phyloP scores from a whole-genome alignment of 768 basidiomycete genomes.

The Collybia mongolica region DNA sequence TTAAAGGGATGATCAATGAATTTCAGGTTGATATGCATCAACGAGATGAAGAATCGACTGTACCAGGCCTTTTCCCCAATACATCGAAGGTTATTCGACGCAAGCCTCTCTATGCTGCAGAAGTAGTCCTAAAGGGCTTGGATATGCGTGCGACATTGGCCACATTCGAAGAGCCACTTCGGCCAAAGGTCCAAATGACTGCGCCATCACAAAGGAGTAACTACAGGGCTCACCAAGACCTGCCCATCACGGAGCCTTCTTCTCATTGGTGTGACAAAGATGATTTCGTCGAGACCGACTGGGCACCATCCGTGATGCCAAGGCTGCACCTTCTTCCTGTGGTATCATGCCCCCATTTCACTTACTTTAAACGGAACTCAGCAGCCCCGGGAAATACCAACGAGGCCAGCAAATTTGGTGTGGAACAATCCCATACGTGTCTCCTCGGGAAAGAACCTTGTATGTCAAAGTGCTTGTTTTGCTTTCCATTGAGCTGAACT shows the following conservation, averaged over 20 bases:
- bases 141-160: slow-evolving; percentile 80
- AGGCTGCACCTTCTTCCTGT: slow-evolving; percentile 68
- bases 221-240: slow-evolving; percentile 44
- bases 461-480: slow-evolving; percentile 31
- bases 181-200: slow-evolving; percentile 53
- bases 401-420: slow-evolving; percentile 77
- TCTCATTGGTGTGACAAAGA: slow-evolving; percentile 74
- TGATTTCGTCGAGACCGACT: slow-evolving; percentile 83
- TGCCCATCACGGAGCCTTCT: slow-evolving; percentile 39
- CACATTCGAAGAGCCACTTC: slow-evolving; percentile 70
- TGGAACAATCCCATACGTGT: slow-evolving; percentile 81
- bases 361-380: slow-evolving; percentile 69
- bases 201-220: slow-evolving; percentile 43
- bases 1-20: slow-evolving; percentile 79
- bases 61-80: slow-evolving; percentile 53
- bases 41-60: slow-evolving; percentile 75
- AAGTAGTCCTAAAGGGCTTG: slow-evolving; percentile 74
- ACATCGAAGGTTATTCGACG: slow-evolving; percentile 62
- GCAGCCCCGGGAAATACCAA: slow-evolving; percentile 36
- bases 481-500: slow-evolving; percentile 4
- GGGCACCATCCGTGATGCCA: slow-evolving; percentile 53
- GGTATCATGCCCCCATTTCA: slow-evolving; percentile 79
- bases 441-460: slow-evolving; percentile 71
- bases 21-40: slow-evolving; percentile 93
- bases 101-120: slow-evolving; percentile 87